Base-by-base conservation (phyloP, 2,329 filamentous ascomycete genomes). In the Beauveria varroae region DNA sequence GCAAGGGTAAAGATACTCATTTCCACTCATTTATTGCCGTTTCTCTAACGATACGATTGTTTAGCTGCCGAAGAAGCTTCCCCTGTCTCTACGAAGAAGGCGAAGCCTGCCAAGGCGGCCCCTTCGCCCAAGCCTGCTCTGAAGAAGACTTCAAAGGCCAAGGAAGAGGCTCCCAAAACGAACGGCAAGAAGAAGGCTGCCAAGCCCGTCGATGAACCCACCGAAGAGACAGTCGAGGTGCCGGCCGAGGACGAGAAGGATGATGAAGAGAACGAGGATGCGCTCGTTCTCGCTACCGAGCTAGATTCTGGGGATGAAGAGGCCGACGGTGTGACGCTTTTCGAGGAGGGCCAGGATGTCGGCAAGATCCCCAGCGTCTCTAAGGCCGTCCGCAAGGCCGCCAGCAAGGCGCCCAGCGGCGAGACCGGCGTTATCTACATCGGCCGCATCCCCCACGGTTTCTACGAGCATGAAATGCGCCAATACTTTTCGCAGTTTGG, bases 401-500 rank as follows among this genome's bases (percentile, higher is more conserved):
- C 76, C 28, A 47, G 26, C 57, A 46, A 60, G 57, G 68, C 67
- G 30, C 69, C 70, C 22, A 77, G 78, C 61, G 79, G 81, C 52
- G 81, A 83, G 57, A 85, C 90, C 1, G 93, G 93, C 52, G 87
- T 95, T 46, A 82, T 98, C 70, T 98, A 96, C 76, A 82, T 99
- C 69, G 92, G 91, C 72, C 91, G 92, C 66, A 88, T 96, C 63
- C 93, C 93, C 44, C 91, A 95, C 76, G 78, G 95, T 77, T 99
- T 99, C 85, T 98, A 93, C 81, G 95, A 99, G 78, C 85, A 92
- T 70, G 89, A 98, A 77, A 96, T 99, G 89, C 86, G 86, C 68
- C 86, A 87, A 66, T 99, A 98, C 80, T 96, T 98, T 72, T 84
- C 86, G 60, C 95, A 99, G 75, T 99, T 99, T 68, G 95, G 95